Conservation (phyloP, 2,329 filamentous ascomycete species). For the Pezicula carpinea region DNA sequence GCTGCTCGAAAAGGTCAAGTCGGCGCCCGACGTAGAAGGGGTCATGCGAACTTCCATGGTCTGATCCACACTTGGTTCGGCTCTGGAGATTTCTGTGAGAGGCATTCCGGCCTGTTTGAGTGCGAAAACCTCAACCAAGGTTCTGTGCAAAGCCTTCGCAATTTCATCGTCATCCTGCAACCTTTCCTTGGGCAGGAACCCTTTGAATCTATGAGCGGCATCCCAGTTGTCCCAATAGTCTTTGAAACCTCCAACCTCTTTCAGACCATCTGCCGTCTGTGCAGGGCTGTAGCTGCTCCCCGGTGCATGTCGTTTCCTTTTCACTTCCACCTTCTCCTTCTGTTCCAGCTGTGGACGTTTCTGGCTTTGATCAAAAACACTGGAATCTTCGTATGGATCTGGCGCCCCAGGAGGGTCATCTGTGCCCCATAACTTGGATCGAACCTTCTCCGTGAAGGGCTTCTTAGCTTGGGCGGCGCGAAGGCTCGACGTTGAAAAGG, state of each 20-base stretch:
- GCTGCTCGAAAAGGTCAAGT: slow-evolving; percentile 17
- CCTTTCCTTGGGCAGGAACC: slow-evolving; percentile 35
- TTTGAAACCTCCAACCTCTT: slow-evolving; percentile 46
- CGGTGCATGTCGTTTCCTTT: slow-evolving; percentile 13
- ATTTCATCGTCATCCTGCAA: slow-evolving; percentile 31
- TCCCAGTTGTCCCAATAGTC: slow-evolving; percentile 34
- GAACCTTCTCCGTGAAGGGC: slow-evolving; percentile 38
- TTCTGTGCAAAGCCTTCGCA: slow-evolving; percentile 44
- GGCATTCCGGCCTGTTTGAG: slow-evolving; percentile 38
- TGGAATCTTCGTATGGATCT: slow-evolving; percentile 41
- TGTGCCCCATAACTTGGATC: slow-evolving; percentile 44
- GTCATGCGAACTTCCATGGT: slow-evolving; percentile 23
- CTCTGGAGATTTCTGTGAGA: slow-evolving; percentile 14
- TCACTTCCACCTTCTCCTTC: slow-evolving; percentile 3
- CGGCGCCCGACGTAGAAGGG: slow-evolving; percentile 13
- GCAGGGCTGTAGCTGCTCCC: slow-evolving; percentile 38
- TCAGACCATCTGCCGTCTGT: slow-evolving; percentile 46
- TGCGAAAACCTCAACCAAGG: slow-evolving; percentile 50
- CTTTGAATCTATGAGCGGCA: slow-evolving; percentile 33
- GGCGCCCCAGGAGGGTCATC: slow-evolving; percentile 42
- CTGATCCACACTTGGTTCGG: slow-evolving; percentile 11
- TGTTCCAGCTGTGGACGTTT: slow-evolving; percentile 6
- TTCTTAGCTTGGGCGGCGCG: slow-evolving; percentile 14
- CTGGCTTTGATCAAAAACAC: slow-evolving; percentile 19
- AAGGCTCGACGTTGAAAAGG: slow-evolving; percentile 24